Percentiles rank a stretch among this genome's conserved stretches.
Conservation (phyloP, 192 early-diverging fungal genomes). For the Pecoramyces ruminantium region DNA sequence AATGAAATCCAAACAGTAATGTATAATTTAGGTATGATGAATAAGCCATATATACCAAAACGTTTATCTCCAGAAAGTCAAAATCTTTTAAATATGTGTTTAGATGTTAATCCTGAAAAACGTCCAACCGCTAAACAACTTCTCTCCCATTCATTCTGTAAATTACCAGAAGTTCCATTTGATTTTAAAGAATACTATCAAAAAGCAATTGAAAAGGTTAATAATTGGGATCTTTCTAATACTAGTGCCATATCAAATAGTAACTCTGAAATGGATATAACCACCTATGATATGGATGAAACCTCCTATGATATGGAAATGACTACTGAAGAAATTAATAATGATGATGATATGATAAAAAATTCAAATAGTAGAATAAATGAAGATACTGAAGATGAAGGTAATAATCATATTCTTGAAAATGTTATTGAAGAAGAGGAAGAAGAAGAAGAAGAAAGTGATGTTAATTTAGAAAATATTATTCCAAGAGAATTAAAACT, state of each 20-base stretch:
- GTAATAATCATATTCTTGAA: too few species aligned
- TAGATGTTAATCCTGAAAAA: background rate
- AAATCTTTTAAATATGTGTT: background rate
- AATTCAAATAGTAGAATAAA: too few species aligned
- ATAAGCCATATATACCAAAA: background rate
- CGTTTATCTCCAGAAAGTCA: background rate
- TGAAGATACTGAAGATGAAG: too few species aligned
- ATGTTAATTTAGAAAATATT: background rate
- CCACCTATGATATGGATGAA: background rate
- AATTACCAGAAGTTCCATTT: background rate
- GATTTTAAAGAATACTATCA: background rate
- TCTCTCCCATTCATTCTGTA: background rate
- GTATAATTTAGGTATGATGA: background rate
- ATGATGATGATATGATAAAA: too few species aligned
- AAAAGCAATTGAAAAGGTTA: background rate
- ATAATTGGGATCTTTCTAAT: background rate
- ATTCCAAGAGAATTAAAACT: background rate
- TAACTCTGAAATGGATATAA: background rate
- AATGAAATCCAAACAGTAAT: background rate
- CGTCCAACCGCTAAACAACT: background rate
- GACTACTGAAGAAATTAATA: background rate
- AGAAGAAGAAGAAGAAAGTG: background rate
- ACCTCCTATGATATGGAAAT: background rate
- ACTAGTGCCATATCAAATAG: background rate
- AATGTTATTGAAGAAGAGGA: background rate